Evolutionary conservation across 306 rosid species (phyloP).

Genomic region (Gillenia trifoliata): DNA sequence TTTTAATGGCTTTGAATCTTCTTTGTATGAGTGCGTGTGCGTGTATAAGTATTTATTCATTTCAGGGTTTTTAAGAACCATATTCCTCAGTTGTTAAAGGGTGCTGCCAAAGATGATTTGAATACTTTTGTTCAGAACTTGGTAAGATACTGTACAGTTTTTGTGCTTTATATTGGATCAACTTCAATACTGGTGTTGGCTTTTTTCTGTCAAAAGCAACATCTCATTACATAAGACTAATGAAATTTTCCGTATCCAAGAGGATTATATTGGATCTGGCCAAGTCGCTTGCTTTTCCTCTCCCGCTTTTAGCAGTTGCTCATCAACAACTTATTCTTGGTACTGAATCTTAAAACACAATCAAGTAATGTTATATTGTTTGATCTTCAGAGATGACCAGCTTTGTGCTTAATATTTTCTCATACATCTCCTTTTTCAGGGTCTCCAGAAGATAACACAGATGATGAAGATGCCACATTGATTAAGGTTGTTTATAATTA

Average conservation of each 20-base stretch:
- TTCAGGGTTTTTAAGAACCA: constrained; percentile 85
- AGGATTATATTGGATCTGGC: constrained; percentile 65
- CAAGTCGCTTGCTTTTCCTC: constrained; percentile 78
- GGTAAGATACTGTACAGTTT: constrained; percentile 46
- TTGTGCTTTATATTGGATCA: background rate
- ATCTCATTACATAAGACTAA: constrained; percentile 8
- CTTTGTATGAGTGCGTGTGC: too few relatives aligned
- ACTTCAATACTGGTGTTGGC: background rate
- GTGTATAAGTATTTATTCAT: constrained; percentile 6
- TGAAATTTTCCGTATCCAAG: constrained; percentile 39
- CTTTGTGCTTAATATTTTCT: constrained; percentile 17
- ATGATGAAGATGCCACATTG: constrained; percentile 36
- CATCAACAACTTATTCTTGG: constrained; percentile 87
- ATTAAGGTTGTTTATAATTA: constrained; percentile 49
- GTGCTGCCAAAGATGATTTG: constrained; percentile 43
- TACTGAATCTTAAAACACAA: constrained; percentile 25
- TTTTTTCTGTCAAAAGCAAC: background rate
- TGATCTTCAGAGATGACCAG: constrained; percentile 21
- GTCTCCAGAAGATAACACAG: constrained; percentile 39
- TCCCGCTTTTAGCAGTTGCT: constrained; percentile 76
- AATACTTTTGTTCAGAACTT: constrained; percentile 35
- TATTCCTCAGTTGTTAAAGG: constrained; percentile 62
- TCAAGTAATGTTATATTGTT: constrained; percentile 9
- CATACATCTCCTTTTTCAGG: constrained; percentile 45
- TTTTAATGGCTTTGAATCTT: too few relatives aligned